Evolutionary conservation across 176 grass and related monocot species (phyloP).

Genomic region (Pontederia paniculata): DNA sequence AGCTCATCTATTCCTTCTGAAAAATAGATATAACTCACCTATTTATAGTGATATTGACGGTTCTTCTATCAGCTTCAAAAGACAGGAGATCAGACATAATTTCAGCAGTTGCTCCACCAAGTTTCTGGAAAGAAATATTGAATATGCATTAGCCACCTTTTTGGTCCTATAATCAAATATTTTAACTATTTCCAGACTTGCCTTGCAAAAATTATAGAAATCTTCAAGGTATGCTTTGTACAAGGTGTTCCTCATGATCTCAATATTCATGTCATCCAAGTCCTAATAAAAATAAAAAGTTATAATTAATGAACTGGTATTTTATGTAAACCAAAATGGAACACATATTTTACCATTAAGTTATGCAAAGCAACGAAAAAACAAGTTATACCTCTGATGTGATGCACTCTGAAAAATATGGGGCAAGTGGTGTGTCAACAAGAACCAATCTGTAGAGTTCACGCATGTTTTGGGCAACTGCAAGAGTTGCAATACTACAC

Average conservation of each 20-base stretch:
- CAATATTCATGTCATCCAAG: slow-evolving; percentile 99
- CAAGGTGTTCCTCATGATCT: slow-evolving; percentile 98
- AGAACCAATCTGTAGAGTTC: slow-evolving; percentile 99
- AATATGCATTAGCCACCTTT: slow-evolving; percentile 1
- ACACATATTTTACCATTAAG: neutral
- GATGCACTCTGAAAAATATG: slow-evolving; percentile 98
- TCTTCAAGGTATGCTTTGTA: slow-evolving; percentile 99
- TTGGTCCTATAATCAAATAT: neutral
- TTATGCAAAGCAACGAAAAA: neutral
- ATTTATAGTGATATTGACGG: slow-evolving; percentile 97
- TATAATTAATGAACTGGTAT: slow-evolving; percentile 11
- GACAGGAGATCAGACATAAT: slow-evolving; percentile 96
- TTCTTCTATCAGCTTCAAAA: slow-evolving; percentile 96
- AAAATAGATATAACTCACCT: slow-evolving; percentile 36
- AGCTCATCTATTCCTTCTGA: slow-evolving; percentile 69
- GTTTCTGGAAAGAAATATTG: slow-evolving; percentile 51
- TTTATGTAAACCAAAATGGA: slow-evolving; percentile 3
- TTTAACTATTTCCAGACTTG: slow-evolving; percentile 8
- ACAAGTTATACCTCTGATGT: slow-evolving; percentile 70
- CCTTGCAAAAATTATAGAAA: slow-evolving; percentile 89
- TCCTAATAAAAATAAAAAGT: slow-evolving; percentile 41
- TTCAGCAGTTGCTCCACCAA: slow-evolving; percentile 91
- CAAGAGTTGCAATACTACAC: slow-evolving; percentile 86
- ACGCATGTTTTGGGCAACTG: slow-evolving; percentile 96
- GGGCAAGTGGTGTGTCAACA: slow-evolving; percentile 80